phyloP scores from a whole-genome alignment of 2,329 filamentous ascomycete species.

The Alternaria brassicicola region DNA sequence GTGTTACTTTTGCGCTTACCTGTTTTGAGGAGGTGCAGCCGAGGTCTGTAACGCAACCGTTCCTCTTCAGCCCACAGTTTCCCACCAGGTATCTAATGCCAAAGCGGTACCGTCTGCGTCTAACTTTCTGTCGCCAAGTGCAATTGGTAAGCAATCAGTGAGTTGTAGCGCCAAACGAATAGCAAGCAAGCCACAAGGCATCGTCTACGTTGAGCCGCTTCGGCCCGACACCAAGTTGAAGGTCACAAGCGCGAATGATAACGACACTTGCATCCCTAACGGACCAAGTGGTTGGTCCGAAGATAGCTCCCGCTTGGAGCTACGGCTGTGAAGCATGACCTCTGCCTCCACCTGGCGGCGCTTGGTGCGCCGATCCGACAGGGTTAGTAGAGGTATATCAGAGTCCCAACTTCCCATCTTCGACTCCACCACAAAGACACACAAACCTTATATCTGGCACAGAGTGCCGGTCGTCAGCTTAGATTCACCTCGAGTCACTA shows the following conservation, averaged over 20 bases:
- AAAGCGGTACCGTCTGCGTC: conserved; percentile 11
- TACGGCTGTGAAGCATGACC: conserved; percentile 26
- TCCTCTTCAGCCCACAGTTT: conserved; percentile 36
- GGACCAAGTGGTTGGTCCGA: conserved; percentile 22
- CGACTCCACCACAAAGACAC: conserved; percentile 7
- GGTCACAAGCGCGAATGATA: conserved; percentile 22
- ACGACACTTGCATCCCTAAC: conserved; percentile 19
- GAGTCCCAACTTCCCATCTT: conserved; percentile 25
- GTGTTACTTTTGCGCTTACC: conserved; percentile 15
- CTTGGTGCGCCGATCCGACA: conserved; percentile 27
- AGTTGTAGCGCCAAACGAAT: background rate
- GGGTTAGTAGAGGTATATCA: conserved; percentile 46
- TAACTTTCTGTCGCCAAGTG: conserved; percentile 5
- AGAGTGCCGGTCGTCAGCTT: conserved; percentile 22
- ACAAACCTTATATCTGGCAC: background rate
- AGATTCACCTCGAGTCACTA: conserved; percentile 29
- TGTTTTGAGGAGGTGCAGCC: conserved; percentile 37
- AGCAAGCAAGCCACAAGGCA: conserved; percentile 12
- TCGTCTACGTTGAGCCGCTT: conserved; percentile 20
- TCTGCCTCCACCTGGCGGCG: conserved; percentile 30
- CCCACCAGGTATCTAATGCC: conserved; percentile 22
- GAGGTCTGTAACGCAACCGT: conserved; percentile 26
- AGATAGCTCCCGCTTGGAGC: conserved; percentile 33
- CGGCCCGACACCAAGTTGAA: conserved; percentile 12
- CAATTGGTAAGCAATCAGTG: conserved; percentile 1